These are phyloP conservation scores for Chlamydomonas sp. DNA, from an alignment of 139 green algal genomes.

Conservation along the genomic window DNA sequence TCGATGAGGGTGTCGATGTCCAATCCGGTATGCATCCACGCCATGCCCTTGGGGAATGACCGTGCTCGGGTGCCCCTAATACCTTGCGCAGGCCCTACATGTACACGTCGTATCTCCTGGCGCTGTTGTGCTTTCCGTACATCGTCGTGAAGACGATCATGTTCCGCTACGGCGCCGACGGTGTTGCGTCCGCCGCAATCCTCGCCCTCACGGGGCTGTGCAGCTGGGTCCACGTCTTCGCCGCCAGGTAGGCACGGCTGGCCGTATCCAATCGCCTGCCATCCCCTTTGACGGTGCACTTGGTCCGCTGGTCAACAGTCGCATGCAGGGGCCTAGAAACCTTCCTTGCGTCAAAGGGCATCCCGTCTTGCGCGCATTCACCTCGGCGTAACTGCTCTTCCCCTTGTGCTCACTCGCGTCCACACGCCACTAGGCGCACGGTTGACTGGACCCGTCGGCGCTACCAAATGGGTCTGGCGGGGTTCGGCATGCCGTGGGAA, in stretches of 20 bases:
- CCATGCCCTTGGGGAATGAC: too few relatives aligned
- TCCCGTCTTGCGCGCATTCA: too few relatives aligned
- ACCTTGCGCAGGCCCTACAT: constrained; percentile 63
- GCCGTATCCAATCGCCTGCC: background rate
- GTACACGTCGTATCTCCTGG: constrained; percentile 59
- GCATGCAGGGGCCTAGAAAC: too few relatives aligned
- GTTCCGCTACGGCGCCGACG: constrained; percentile 41
- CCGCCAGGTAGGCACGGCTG: constrained; percentile 45
- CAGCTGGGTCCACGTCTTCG: constrained; percentile 62
- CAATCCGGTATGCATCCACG: too few relatives aligned
- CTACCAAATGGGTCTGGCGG: constrained; percentile 70
- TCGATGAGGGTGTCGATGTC: too few relatives aligned
- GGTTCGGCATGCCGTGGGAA: constrained; percentile 68
- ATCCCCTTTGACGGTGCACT: background rate
- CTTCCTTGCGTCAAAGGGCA: too few relatives aligned
- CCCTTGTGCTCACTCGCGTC: background rate
- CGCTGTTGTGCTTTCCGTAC: constrained; percentile 51
- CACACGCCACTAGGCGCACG: constrained; percentile 39
- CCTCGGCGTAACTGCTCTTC: background rate
- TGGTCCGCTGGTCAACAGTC: background rate
- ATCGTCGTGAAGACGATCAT: constrained; percentile 56
- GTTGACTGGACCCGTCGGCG: constrained; percentile 66
- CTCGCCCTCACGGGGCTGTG: constrained; percentile 59
- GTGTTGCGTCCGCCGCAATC: constrained; percentile 40
- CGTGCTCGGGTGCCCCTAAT: too few relatives aligned